Evolutionary conservation across 2,329 filamentous ascomycete species (phyloP), one percentile per base, ranked within the genome.

Genomic region (Pseudocercospora ulei): DNA sequence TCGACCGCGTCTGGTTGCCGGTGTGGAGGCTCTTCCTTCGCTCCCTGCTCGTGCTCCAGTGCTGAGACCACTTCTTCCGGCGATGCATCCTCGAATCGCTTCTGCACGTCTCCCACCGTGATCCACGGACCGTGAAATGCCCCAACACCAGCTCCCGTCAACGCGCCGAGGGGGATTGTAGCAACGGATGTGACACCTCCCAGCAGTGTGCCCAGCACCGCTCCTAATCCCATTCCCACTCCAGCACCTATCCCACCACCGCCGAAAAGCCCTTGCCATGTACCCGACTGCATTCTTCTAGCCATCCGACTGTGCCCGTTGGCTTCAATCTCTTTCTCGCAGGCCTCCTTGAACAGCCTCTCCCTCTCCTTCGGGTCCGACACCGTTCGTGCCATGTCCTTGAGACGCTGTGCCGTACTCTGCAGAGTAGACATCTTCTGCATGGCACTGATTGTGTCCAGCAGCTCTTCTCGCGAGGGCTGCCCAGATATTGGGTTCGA

Each of bases 161-260:
- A 22, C 2, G 30, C 30, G 17, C 30, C 30, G 14, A 33, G 30
- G 23, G 30, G 30, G 18, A 33, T 19, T 6, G 30, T 33, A 5
- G 30, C 30, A 7, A 33, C 18, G 23, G 30, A 33, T 4, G 30
- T 13, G 34, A 66, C 37, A 1, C 58, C 63, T 0, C 63, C 63
- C 5, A 43, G 8, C 2, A 43, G 7, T 7, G 17, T 41, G 0
- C 64, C 64, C 0, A 67, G 61, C 0, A 65, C 57, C 0, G 62
- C 62, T 0, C 65, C 65, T 11, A 67, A 39, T 0, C 65, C 65
- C 12, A 62, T 53, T 1, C 59, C 59, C 2, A 65, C 60, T 5
- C 61, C 63, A 9, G 56, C 59, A 0, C 64, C 64, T 12, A 67
- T 66, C 0, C 65, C 65, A 0, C 59, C 64, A 1, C 64, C 65